These are phyloP conservation scores for Ramaria sp. DNA, from an alignment of 768 basidiomycete genomes.

Conservation along the genomic window DNA sequence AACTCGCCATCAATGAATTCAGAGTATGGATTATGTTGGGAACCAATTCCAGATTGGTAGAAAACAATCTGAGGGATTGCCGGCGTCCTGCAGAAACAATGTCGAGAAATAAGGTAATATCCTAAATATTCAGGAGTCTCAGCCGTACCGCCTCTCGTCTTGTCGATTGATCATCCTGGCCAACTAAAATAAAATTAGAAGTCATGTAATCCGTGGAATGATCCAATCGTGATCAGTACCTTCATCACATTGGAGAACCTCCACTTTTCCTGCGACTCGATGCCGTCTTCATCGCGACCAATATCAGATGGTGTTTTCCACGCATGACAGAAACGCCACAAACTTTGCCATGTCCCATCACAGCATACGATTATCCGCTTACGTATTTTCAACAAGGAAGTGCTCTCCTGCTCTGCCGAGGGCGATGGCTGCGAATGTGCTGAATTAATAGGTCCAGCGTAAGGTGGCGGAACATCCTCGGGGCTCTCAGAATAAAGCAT, in stretches of 20 bases:
- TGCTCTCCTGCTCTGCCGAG: no score
- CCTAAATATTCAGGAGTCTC: not conserved
- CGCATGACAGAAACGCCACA: constrained; percentile 15
- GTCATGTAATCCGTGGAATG: not conserved
- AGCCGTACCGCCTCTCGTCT: constrained; percentile 21
- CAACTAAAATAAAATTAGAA: constrained; percentile 15
- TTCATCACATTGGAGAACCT: constrained; percentile 3
- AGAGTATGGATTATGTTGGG: constrained; percentile 45
- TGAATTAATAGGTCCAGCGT: no score
- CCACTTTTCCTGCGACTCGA: constrained; percentile 15
- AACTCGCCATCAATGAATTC: constrained; percentile 46
- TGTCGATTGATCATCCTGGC: constrained; percentile 20
- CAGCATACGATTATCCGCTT: constrained; percentile 67
- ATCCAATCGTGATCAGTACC: not conserved
- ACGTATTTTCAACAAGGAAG: not conserved
- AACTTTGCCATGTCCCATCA: constrained; percentile 41
- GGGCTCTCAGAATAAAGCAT: no score
- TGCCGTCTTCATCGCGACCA: constrained; percentile 27
- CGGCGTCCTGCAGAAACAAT: constrained; percentile 12
- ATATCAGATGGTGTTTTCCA: not conserved
- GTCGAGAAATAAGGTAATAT: not conserved
- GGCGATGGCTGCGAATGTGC: no score
- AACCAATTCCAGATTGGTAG: constrained; percentile 53
- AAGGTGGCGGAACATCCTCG: no score
- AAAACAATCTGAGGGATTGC: constrained; percentile 53